A percentile compares a stretch with the other conserved stretches of the same genome.
Conservation (phyloP, 441 rosid genomes). For the Pelargonium citronellum region DNA sequence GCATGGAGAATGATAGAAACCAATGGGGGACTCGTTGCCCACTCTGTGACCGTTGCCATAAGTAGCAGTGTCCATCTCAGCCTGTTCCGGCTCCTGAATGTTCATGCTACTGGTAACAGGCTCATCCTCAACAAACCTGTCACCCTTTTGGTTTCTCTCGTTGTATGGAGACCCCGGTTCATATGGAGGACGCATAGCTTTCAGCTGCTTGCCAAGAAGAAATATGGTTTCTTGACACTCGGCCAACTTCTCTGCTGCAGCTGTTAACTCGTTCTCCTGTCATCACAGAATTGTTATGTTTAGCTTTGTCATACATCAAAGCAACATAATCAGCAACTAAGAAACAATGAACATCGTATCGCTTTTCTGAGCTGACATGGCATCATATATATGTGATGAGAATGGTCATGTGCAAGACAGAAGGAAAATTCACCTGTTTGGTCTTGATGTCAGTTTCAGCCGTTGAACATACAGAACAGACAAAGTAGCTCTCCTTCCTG, state of each 20-base stretch:
- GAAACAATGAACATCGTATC: too few species aligned
- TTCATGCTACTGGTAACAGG: too few species aligned
- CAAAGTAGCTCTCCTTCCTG: slow-evolving; percentile 50
- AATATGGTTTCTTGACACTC: slow-evolving; percentile 96
- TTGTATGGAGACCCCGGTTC: slow-evolving; percentile 40
- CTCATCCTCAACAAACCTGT: too few species aligned
- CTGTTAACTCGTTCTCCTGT: slow-evolving; percentile 77
- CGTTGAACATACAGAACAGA: slow-evolving; percentile 32
- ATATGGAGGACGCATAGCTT: slow-evolving; percentile 66
- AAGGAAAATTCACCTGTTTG: slow-evolving; percentile 62
- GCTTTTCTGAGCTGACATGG: too few species aligned
- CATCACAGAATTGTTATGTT: slow-evolving; percentile 12
- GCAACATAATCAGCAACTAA: neutral
- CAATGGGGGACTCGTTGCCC: too few species aligned
- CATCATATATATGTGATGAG: too few species aligned
- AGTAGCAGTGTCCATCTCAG: too few species aligned
- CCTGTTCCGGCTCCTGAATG: too few species aligned
- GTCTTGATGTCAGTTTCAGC: slow-evolving; percentile 44
- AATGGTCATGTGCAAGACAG: neutral
- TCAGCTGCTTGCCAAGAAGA: slow-evolving; percentile 81
- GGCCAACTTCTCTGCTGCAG: slow-evolving; percentile 86
- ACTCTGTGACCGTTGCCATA: too few species aligned
- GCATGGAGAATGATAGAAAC: too few species aligned
- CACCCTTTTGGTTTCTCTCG: slow-evolving; percentile 32
- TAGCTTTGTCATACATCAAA: neutral